phyloP scores from a whole-genome alignment of 2,329 filamentous ascomycete species.

The Emmonsiellopsis sp. region DNA sequence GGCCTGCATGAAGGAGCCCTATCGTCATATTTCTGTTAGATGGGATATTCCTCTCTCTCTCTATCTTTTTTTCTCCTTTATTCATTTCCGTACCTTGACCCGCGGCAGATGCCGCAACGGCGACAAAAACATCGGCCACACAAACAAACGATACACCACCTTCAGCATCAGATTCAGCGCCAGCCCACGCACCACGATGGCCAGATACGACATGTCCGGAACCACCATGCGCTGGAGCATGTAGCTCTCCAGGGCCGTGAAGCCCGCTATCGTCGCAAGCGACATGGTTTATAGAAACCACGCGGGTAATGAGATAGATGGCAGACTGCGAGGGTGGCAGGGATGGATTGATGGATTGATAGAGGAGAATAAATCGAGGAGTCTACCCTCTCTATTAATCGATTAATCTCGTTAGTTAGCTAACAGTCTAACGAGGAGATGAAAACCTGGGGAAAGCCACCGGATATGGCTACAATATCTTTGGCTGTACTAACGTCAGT shows the following conservation, averaged over 20 bases:
- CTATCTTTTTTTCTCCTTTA: neutral
- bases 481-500: no score
- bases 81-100: slow-evolving; percentile 26
- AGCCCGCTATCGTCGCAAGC: slow-evolving; percentile 7
- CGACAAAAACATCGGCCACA: slow-evolving; percentile 43
- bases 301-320: neutral
- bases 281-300: slow-evolving; percentile 12
- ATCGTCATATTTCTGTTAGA: neutral
- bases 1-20: slow-evolving; percentile 19
- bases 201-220: slow-evolving; percentile 16
- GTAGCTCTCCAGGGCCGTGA: slow-evolving; percentile 21
- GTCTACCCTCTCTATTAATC: no score
- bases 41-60: neutral
- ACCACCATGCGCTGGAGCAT: slow-evolving; percentile 20
- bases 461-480: no score
- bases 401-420: no score
- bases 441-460: no score
- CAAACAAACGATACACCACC: slow-evolving; percentile 29
- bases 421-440: no score
- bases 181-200: slow-evolving; percentile 14
- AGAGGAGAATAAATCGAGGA: no score
- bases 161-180: slow-evolving; percentile 18
- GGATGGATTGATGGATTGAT: no score
- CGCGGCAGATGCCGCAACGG: slow-evolving; percentile 42
- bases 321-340: neutral